Evolutionary conservation across 116 monocot genomes (phyloP).

Genomic region (Trichopus zeylanicus): DNA sequence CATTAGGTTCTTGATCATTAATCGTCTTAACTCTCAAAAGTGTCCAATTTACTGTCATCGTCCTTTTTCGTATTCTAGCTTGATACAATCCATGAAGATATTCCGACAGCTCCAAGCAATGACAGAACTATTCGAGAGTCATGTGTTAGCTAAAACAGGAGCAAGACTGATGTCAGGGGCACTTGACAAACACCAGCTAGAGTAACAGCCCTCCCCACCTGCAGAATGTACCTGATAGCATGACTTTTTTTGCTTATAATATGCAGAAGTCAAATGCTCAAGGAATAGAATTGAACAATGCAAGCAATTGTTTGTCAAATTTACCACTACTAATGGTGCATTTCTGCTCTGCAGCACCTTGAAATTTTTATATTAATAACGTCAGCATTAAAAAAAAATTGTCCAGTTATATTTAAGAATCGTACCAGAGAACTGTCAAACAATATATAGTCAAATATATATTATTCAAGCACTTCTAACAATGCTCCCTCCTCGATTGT

Average conservation of each 20-base stretch:
- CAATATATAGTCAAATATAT: no score
- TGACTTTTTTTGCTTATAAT: no score
- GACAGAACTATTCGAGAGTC: constrained; percentile 89
- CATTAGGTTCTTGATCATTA: constrained; percentile 2
- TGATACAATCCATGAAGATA: constrained; percentile 75
- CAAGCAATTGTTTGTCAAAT: no score
- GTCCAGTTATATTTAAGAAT: no score
- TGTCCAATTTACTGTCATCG: constrained; percentile 8
- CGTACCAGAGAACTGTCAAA: no score
- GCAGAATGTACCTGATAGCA: neutral
- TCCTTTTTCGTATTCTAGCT: constrained; percentile 30
- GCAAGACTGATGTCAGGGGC: constrained; percentile 80
- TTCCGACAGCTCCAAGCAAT: constrained; percentile 82
- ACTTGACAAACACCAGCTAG: constrained; percentile 88
- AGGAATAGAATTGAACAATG: no score
- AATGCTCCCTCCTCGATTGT: neutral
- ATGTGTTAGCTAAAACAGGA: constrained; percentile 82
- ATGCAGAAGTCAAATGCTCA: no score
- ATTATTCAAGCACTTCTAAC: no score
- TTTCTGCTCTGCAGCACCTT: no score
- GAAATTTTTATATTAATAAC: no score
- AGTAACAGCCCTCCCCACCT: constrained; percentile 96
- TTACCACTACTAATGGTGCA: no score
- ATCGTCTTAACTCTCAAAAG: constrained; percentile 6
- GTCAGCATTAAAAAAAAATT: no score